Percentiles rank a stretch among this genome's conserved stretches.
These are phyloP conservation scores for Fusarium miscanthi DNA, from an alignment of 2,329 filamentous ascomycete genomes.

Conservation along the genomic window DNA sequence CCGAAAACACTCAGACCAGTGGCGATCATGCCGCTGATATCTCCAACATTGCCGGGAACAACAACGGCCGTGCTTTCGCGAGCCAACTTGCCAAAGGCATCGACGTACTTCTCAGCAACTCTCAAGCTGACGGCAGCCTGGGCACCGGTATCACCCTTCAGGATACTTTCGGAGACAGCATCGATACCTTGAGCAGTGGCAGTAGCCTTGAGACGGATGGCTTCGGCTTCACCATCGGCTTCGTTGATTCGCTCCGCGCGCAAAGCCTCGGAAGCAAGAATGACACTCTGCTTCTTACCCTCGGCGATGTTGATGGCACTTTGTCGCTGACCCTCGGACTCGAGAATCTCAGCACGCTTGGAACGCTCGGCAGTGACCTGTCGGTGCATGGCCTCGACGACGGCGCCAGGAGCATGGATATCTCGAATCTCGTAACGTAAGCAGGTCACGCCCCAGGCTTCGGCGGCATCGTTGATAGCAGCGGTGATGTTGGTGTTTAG, in stretches of 20 bases:
- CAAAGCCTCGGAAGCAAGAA: slow-evolving; percentile 92
- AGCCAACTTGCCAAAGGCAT: slow-evolving; percentile 90
- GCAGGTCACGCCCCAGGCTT: slow-evolving; percentile 96
- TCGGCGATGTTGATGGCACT: slow-evolving; percentile 99
- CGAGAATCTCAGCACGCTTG: slow-evolving; percentile 97
- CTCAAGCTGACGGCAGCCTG: slow-evolving; percentile 86
- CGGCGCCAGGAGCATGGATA: slow-evolving; percentile 93
- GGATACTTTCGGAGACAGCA: slow-evolving; percentile 81
- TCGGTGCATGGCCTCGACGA: slow-evolving; percentile 97
- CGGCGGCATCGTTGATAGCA: slow-evolving; percentile 96
- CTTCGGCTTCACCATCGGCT: slow-evolving; percentile 92
- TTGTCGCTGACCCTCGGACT: slow-evolving; percentile 96
- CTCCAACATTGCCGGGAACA: slow-evolving; percentile 95
- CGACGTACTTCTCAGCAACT: slow-evolving; percentile 98
- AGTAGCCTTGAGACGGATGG: slow-evolving; percentile 84
- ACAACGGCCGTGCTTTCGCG: slow-evolving; percentile 96
- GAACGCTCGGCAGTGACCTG: slow-evolving; percentile 97
- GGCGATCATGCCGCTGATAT: slow-evolving; percentile 96
- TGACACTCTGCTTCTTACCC: slow-evolving; percentile 96
- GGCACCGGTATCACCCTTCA: slow-evolving; percentile 77
- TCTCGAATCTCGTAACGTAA: slow-evolving; percentile 98
- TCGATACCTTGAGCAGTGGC: slow-evolving; percentile 92
- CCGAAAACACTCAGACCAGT: slow-evolving; percentile 95
- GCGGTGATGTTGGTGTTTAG: slow-evolving; percentile 99
- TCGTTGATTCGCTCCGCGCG: slow-evolving; percentile 92